phyloP scores from a whole-genome alignment of 1,139 yeast genomes.

The Blastobotrys serpentis region DNA sequence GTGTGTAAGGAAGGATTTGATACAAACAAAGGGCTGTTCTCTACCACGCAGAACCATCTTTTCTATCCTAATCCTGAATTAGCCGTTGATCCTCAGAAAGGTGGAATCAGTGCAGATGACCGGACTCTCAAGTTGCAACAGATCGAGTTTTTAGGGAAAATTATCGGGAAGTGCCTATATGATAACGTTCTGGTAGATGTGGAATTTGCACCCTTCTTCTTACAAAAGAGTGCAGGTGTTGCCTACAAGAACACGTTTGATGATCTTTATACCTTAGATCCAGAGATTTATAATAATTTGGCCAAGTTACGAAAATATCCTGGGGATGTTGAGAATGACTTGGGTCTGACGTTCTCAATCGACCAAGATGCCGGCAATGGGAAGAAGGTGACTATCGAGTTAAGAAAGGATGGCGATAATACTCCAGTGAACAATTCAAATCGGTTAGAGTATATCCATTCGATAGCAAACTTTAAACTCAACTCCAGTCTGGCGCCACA shows the following conservation, averaged over 20 bases:
- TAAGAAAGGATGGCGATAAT: constrained; percentile 59
- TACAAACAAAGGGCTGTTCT: constrained; percentile 48
- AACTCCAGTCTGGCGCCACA: constrained; percentile 62
- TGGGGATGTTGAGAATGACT: constrained; percentile 53
- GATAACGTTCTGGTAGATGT: constrained; percentile 80
- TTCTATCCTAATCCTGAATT: constrained; percentile 73
- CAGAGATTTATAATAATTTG: constrained; percentile 62
- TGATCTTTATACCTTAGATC: constrained; percentile 72
- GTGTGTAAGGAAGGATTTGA: constrained; percentile 69
- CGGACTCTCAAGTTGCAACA: constrained; percentile 43
- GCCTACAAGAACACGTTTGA: constrained; percentile 59
- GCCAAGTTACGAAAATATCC: constrained; percentile 59
- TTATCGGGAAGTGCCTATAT: constrained; percentile 88
- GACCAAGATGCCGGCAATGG: constrained; percentile 46
- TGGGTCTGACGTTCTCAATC: constrained; percentile 68
- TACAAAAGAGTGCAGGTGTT: constrained; percentile 63
- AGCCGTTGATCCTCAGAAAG: constrained; percentile 31
- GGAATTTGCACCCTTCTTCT: constrained; percentile 82
- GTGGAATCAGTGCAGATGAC: constrained; percentile 22
- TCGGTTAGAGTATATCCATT: constrained; percentile 71
- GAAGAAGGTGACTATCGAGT: constrained; percentile 48
- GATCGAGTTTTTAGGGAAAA: constrained; percentile 67
- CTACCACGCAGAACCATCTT: constrained; percentile 56
- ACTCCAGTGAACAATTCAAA: constrained; percentile 60
- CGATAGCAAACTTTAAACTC: constrained; percentile 74